Evolutionary conservation across 805 yeast species (phyloP).

Genomic region (Candida xyloterini): DNA sequence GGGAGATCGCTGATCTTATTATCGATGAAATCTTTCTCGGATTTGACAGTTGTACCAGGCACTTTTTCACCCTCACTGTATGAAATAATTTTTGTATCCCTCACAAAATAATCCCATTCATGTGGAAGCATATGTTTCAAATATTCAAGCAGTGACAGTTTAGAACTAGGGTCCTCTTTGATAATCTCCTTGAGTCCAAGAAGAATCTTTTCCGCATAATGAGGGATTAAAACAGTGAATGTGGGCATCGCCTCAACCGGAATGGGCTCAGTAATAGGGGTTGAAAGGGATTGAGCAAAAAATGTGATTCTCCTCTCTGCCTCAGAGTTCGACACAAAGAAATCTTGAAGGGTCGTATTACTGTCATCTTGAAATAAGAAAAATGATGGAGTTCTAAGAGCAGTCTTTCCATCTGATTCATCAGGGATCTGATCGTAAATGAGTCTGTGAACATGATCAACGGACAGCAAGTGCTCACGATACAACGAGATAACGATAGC

Average conservation of each 20-base stretch:
- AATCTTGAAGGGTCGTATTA: constrained; percentile 35
- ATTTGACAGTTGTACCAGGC: constrained; percentile 32
- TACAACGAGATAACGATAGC: constrained; percentile 52
- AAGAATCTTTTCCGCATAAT: constrained; percentile 49
- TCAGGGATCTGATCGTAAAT: constrained; percentile 45
- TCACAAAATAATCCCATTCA: constrained; percentile 82
- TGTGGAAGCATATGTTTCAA: constrained; percentile 64
- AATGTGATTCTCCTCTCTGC: constrained; percentile 52
- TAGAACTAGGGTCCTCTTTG: constrained; percentile 43
- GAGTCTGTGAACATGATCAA: constrained; percentile 43
- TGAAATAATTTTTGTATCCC: constrained; percentile 67
- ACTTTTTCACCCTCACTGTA: constrained; percentile 45
- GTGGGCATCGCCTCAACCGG: constrained; percentile 48
- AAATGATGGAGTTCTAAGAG: constrained; percentile 42
- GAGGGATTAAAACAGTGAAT: constrained; percentile 51
- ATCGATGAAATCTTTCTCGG: constrained; percentile 36
- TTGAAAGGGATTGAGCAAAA: constrained; percentile 52
- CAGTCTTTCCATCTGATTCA: constrained; percentile 40
- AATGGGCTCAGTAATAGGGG: constrained; percentile 46
- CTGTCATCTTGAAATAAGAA: constrained; percentile 49
- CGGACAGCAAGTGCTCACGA: constrained; percentile 49
- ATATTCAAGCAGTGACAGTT: constrained; percentile 68
- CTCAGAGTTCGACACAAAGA: constrained; percentile 44
- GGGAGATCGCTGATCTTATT: constrained; percentile 61
- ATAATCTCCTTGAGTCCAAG: constrained; percentile 44